Evolutionary conservation across 495 filamentous ascomycete genomes (phyloP), one percentile per base, ranked within the genome.

Genomic region (Talaromyces ruber): DNA sequence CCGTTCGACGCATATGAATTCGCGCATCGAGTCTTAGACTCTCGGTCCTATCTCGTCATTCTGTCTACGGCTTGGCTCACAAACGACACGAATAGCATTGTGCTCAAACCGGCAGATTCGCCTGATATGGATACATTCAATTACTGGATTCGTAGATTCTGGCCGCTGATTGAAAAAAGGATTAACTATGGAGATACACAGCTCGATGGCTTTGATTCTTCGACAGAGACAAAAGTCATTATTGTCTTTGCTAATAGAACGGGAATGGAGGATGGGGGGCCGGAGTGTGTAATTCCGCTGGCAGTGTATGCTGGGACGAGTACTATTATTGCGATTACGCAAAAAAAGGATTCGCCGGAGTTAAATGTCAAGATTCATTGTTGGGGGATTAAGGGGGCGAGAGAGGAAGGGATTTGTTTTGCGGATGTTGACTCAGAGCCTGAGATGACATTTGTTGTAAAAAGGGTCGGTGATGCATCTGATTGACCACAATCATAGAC

Each of bases 1-100:
- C 89, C 91, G 0, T 96, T 86, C 80, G 79, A 82, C 50, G 85
- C 81, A 0, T 97, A 88, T 69, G 94, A 97, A 70, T 95, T 97
- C 62, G 90, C 89, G n/a, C 85, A 84, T 64, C 86, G 90, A 51
- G 81, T 89, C 25, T 72, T 94, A n/a, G 77, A 84, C 28, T 78
- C 75, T 0, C 66, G 81, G 28, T 82, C 91, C 4, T 85, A 88
- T 65, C 74, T 96, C 14, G 87, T 96, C 18, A 82, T 96, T 58
- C 62, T 97, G 24, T 84, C 84, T 16, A 97, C 97, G 90, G 92
- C 94, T 0, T 98, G 93, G 93, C 75, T 93, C 43, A 90, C 88
- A 4, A 69, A 79, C n/a, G 73, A 51, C 75, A 72, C 66, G 64
- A 73, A 72, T 63, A 70, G 74, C 72, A 51, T 60, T 22, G 21